Evolutionary conservation across 257 asterid species (phyloP), one percentile per base, ranked within the genome.

Genomic region (Orobanche coerulescens): DNA sequence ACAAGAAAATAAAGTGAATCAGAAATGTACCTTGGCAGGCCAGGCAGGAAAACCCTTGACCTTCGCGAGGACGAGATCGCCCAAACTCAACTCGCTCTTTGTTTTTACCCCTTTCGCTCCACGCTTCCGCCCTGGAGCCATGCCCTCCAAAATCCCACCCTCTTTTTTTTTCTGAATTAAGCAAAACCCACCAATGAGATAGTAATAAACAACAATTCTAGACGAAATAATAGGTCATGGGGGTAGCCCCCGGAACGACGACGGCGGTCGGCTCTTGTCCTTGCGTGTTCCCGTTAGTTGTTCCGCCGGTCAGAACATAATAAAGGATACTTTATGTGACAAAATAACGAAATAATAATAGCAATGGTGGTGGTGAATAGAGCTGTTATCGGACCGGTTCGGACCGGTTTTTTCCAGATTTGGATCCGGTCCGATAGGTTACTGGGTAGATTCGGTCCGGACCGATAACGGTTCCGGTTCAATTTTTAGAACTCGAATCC

Each of bases 21-120:
- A 60, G 51, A 53, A 47, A 54, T 48, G 73, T 40, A 91, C 96
- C 96, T 87, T 91, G 64, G 97, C 96, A 53, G 97, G 96, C 97
- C 97, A 91, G 73, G 95, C 75, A 51, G 96, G 97, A 73, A 83
- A 91, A 2, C 96, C 97, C 83, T 87, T 91, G 57, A 91, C 95
- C 78, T 91, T 90, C 62, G 97, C 97, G 54, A 90, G 97, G 42
- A 90, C 97, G 26, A 90, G 97, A 79, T 90, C 97, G 58, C 97
- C 97, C 57, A 82, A 54, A 63, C 78, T 72, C 84, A 89, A 81
- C 66, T 87, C 84, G 69, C 64, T 73, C 70, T 62, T 79, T 33
- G 79, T 50, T 61, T 75, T 84, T 48, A 61, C 63, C 43, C 83
- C 87, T 70, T 84, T 89, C 26, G 75, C 80, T 63, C 87, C 91